phyloP scores from a whole-genome alignment of 306 rosid species.

The Trifolium repens region DNA sequence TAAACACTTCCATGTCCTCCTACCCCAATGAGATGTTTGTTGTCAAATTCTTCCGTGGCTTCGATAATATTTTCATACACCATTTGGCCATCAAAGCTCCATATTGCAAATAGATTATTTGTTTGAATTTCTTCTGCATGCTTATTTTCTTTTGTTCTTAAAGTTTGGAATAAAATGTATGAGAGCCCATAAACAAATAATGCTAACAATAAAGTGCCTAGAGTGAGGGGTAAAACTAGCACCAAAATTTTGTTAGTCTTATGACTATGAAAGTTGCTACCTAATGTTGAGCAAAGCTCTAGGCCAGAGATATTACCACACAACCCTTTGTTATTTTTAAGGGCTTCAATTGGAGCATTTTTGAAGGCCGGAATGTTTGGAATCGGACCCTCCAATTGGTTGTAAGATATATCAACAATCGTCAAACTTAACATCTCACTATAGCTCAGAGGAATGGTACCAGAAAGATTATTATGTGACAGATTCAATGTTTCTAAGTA shows the following conservation, averaged over 20 bases:
- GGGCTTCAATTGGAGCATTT: background rate
- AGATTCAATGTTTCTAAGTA: background rate
- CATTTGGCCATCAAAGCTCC: slow-evolving; percentile 10
- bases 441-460: background rate
- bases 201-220: background rate
- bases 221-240: background rate
- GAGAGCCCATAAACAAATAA: background rate
- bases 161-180: background rate
- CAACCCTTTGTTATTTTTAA: background rate
- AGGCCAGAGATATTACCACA: background rate
- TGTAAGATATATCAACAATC: background rate
- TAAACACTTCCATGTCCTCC: slow-evolving; percentile 5
- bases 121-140: background rate
- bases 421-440: background rate
- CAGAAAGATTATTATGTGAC: background rate
- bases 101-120: background rate
- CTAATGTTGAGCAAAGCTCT: background rate
- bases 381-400: background rate
- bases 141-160: background rate
- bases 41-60: background rate
- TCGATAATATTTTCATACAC: background rate
- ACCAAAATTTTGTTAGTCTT: background rate
- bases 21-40: slow-evolving; percentile 4
- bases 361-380: background rate
- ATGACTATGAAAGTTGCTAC: background rate